A percentile compares a stretch with the other conserved stretches of the same genome.
These are phyloP conservation scores for Rhynchospora breviuscula DNA, from an alignment of 176 grass and related monocot genomes.

Conservation along the genomic window DNA sequence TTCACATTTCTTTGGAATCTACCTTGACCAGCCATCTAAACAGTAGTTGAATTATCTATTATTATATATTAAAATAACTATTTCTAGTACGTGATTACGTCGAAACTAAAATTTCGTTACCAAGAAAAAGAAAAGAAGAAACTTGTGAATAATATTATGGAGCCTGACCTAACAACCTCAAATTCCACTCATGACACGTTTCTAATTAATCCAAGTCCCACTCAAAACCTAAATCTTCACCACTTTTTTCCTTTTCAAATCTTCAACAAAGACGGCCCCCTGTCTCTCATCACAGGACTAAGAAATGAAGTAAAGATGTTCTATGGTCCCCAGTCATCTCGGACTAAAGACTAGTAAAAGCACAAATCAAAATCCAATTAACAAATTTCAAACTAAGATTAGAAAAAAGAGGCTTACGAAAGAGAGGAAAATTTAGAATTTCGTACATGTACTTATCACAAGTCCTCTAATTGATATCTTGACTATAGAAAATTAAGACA, in stretches of 20 bases:
- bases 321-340: slow-evolving; percentile 1
- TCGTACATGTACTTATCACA: not conserved
- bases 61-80: not conserved
- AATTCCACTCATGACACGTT: slow-evolving; percentile 12
- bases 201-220: not conserved
- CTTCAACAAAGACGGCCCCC: slow-evolving; percentile 16
- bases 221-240: not conserved
- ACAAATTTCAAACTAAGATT: not conserved
- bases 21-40: too few relatives aligned
- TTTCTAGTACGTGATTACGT: not conserved
- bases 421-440: not conserved
- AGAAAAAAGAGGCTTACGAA: not conserved
- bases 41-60: too few relatives aligned
- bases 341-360: slow-evolving; percentile 1
- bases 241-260: not conserved
- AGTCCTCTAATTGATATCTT: not conserved
- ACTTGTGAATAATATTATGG: slow-evolving; percentile 3
- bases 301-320: not conserved
- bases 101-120: not conserved
- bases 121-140: not conserved
- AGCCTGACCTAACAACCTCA: slow-evolving; percentile 9
- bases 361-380: slow-evolving; percentile 4
- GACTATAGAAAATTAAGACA: not conserved
- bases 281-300: not conserved
- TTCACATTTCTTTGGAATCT: not conserved